Conservation (phyloP, 2,329 filamentous ascomycete species). For the Apiospora saccharicola region DNA sequence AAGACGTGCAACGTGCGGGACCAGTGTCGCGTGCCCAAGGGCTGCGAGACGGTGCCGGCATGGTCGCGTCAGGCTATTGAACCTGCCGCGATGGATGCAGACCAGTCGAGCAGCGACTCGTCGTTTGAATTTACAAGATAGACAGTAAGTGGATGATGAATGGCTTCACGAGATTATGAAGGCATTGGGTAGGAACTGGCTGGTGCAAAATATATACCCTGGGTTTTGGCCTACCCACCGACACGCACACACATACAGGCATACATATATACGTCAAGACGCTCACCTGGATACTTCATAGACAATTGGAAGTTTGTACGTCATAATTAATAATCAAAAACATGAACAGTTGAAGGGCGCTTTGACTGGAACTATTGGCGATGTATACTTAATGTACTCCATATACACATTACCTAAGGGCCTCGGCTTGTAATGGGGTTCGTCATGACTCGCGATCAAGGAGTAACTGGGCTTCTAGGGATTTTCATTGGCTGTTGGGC, state of each 20-base stretch:
- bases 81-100: constrained; percentile 31
- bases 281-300: not conserved
- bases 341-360: not conserved
- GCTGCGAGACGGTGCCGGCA: constrained; percentile 61
- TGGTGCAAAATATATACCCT: constrained; percentile 13
- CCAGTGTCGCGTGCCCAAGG: constrained; percentile 68
- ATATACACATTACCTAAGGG: not conserved
- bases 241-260: not conserved
- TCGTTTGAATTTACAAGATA: constrained; percentile 27
- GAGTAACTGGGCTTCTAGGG: not conserved
- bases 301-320: not conserved
- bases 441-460: not conserved
- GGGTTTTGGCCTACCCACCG: not conserved
- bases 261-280: not conserved
- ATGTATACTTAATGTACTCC: no score
- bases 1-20: constrained; percentile 68
- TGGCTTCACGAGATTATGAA: constrained; percentile 10
- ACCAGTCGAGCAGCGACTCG: constrained; percentile 45
- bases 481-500: not conserved
- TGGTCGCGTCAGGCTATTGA: constrained; percentile 45
- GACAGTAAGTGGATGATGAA: not conserved
- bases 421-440: not conserved
- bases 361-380: not conserved
- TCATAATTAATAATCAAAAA: constrained; percentile 7
- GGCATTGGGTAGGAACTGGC: not conserved